Percentiles rank a stretch among this genome's conserved stretches.
These are phyloP conservation scores for Pythium dissimile DNA, from an alignment of 352 stramenopile species.

Conservation along the genomic window DNA sequence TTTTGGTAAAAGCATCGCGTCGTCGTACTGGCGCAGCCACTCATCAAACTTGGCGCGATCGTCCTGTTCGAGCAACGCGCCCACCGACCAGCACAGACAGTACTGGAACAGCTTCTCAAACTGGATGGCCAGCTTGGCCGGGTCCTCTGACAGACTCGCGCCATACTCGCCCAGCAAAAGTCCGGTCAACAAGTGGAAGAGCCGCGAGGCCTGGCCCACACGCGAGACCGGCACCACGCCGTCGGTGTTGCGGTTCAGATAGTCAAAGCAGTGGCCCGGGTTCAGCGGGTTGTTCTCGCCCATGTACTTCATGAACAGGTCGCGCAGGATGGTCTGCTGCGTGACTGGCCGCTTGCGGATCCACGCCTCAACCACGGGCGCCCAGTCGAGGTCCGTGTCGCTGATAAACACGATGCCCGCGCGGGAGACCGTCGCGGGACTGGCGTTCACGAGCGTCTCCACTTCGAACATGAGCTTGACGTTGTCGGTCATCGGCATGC, in stretches of 20 bases:
- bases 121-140: slow-evolving; percentile 64
- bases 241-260: slow-evolving; percentile 92
- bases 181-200: slow-evolving; percentile 89
- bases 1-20: slow-evolving; percentile 90
- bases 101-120: slow-evolving; percentile 97
- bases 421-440: slow-evolving; percentile 95
- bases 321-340: slow-evolving; percentile 88
- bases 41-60: slow-evolving; percentile 95
- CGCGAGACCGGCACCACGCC: slow-evolving; percentile 94
- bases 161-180: slow-evolving; percentile 86
- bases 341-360: slow-evolving; percentile 87
- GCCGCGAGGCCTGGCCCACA: slow-evolving; percentile 73
- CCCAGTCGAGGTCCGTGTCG: slow-evolving; percentile 97
- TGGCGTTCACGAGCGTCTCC: slow-evolving; percentile 96
- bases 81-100: slow-evolving; percentile 95
- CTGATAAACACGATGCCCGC: slow-evolving; percentile 98
- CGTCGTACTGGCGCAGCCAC: slow-evolving; percentile 93
- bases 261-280: slow-evolving; percentile 95
- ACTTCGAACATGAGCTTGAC: slow-evolving; percentile 98
- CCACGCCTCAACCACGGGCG: slow-evolving; percentile 95
- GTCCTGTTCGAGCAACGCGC: slow-evolving; percentile 94
- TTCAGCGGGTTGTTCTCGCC: slow-evolving; percentile 93
- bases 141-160: slow-evolving; percentile 60
- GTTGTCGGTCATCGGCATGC: slow-evolving; percentile 98
- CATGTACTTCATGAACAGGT: slow-evolving; percentile 96